These are phyloP conservation scores for Coniochaeta pulveracea DNA, from an alignment of 2,329 filamentous ascomycete genomes.

Conservation along the genomic window DNA sequence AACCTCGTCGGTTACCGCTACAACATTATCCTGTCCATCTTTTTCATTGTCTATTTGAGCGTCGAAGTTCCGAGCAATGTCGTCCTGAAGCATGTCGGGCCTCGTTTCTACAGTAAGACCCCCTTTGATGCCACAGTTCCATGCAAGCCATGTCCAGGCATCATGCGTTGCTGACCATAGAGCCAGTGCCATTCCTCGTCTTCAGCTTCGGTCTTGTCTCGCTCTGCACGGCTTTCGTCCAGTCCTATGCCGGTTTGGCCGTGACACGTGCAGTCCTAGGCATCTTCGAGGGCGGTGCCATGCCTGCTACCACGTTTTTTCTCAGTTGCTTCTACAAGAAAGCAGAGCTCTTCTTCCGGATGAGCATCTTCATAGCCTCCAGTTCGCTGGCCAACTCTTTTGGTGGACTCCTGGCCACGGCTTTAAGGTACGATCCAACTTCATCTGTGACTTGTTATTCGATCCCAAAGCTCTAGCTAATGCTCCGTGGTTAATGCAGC, in stretches of 20 bases:
- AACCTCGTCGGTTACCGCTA: constrained; percentile 6
- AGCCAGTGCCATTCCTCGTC: constrained; percentile 6
- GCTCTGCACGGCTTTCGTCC: constrained; percentile 6
- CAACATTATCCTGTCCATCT: constrained; percentile 6
- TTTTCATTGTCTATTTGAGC: constrained; percentile 6
- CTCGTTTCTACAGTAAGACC: constrained; percentile 5
- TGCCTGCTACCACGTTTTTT: constrained; percentile 6
- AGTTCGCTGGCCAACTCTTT: constrained; percentile 6
- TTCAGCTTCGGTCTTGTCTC: constrained; percentile 7
- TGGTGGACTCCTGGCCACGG: constrained; percentile 5
- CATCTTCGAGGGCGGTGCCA: constrained; percentile 7
- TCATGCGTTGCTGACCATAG: neutral
- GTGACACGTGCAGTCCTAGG: constrained; percentile 5
- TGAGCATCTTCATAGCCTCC: constrained; percentile 7
- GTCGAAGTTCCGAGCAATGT: constrained; percentile 7
- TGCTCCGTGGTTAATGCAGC: neutral
- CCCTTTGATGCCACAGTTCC: neutral
- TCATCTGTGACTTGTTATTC: too few species aligned
- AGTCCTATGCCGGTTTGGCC: constrained; percentile 6
- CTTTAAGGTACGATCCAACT: constrained; percentile 4
- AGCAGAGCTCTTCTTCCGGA: constrained; percentile 6
- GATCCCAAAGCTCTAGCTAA: neutral
- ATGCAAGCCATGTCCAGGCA: neutral
- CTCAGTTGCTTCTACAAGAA: constrained; percentile 8
- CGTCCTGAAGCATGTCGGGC: constrained; percentile 5